phyloP scores from a whole-genome alignment of 1,139 yeast species.

The Zygoascus meyerae region DNA sequence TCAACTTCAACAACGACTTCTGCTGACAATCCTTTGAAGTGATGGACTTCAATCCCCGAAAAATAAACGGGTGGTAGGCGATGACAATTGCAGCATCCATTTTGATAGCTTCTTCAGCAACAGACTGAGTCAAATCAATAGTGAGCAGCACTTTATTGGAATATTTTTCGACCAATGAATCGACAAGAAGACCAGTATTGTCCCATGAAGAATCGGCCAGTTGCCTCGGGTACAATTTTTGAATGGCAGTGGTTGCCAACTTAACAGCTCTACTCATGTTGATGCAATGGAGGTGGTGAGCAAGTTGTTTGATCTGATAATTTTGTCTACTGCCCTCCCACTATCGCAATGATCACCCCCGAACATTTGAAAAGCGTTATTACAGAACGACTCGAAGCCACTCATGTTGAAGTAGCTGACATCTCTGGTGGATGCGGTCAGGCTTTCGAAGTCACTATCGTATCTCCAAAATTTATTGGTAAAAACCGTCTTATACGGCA shows the following conservation, averaged over 20 bases:
- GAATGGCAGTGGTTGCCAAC: constrained; percentile 36
- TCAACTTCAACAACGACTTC: constrained; percentile 60
- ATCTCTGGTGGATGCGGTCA: constrained; percentile 76
- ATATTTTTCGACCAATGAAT: constrained; percentile 36
- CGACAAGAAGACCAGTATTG: constrained; percentile 83
- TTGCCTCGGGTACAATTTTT: constrained; percentile 62
- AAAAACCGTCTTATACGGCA: constrained; percentile 85
- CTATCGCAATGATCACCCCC: constrained; percentile 13
- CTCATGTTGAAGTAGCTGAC: constrained; percentile 35
- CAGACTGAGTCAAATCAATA: constrained; percentile 77
- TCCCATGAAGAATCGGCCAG: constrained; percentile 91
- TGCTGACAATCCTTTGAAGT: constrained; percentile 72
- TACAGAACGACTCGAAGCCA: constrained; percentile 31
- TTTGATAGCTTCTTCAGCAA: constrained; percentile 76
- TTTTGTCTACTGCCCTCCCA: neutral
- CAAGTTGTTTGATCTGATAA: neutral
- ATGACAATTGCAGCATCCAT: constrained; percentile 48
- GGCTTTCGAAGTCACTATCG: constrained; percentile 76
- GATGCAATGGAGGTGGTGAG: neutral
- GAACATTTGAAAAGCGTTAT: constrained; percentile 30
- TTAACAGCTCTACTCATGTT: constrained; percentile 19
- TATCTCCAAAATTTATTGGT: constrained; percentile 67
- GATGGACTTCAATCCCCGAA: constrained; percentile 79
- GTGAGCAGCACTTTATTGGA: constrained; percentile 52
- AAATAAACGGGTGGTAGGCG: constrained; percentile 86